A percentile compares a stretch with the other conserved stretches of the same genome.
phyloP scores from a whole-genome alignment of 768 basidiomycete species.

The Cyclocybe aegerita region DNA sequence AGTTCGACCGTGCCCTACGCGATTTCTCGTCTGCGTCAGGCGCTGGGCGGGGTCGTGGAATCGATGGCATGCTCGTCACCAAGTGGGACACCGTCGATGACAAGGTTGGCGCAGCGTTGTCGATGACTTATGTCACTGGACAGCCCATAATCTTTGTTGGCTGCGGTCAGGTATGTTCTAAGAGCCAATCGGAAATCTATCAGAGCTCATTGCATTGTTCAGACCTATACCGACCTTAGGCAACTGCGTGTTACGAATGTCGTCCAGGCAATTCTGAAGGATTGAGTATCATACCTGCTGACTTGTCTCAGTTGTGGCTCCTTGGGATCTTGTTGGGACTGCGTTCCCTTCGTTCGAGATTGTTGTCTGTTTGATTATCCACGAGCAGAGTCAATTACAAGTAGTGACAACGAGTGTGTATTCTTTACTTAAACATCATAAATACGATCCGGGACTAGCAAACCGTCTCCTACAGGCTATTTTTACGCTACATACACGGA shows the following conservation, averaged over 20 bases:
- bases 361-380: neutral
- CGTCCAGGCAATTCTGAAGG: conserved; percentile 87
- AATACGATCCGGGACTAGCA: no score
- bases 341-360: no score
- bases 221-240: conserved; percentile 97
- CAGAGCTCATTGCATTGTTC: conserved; percentile 7
- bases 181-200: neutral
- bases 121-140: conserved; percentile 99
- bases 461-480: no score
- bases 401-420: no score
- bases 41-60: conserved; percentile 77
- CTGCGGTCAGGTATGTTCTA: conserved; percentile 80
- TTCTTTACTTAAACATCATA: no score
- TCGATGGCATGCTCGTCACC: conserved; percentile 97
- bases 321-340: no score
- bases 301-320: neutral
- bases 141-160: conserved; percentile 99
- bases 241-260: conserved; percentile 91
- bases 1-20: conserved; percentile 91
- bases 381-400: no score
- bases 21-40: conserved; percentile 84
- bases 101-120: conserved; percentile 97
- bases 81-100: conserved; percentile 99
- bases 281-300: conserved; percentile 36
- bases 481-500: no score